phyloP scores from a whole-genome alignment of 2,329 filamentous ascomycete genomes.

The Ophiosphaerella korrae region DNA sequence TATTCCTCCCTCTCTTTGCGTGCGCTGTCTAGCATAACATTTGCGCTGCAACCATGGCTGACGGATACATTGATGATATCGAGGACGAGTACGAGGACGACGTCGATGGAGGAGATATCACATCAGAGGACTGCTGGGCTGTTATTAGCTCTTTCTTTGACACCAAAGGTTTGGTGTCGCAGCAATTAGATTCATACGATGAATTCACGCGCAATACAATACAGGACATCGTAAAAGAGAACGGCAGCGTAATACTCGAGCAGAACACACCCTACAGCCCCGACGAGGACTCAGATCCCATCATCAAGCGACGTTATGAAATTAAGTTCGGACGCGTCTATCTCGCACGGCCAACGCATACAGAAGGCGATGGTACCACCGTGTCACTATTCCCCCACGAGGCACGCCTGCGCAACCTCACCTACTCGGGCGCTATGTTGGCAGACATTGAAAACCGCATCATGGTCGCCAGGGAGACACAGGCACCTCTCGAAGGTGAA shows the following conservation, averaged over 20 bases:
- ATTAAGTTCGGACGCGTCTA: slow-evolving; percentile 92
- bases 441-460: slow-evolving; percentile 86
- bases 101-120: slow-evolving; percentile 71
- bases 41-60: slow-evolving; percentile 53
- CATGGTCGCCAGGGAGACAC: slow-evolving; percentile 78
- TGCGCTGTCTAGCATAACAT: slow-evolving; percentile 2
- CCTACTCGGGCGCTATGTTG: slow-evolving; percentile 91
- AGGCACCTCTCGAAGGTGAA: slow-evolving; percentile 68
- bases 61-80: slow-evolving; percentile 65
- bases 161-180: slow-evolving; percentile 90
- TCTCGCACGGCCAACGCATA: slow-evolving; percentile 87
- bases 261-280: slow-evolving; percentile 81
- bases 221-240: slow-evolving; percentile 91
- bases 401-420: slow-evolving; percentile 91
- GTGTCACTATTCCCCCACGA: slow-evolving; percentile 90
- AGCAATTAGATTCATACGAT: slow-evolving; percentile 98
- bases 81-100: slow-evolving; percentile 66
- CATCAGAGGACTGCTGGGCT: slow-evolving; percentile 96
- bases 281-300: slow-evolving; percentile 70
- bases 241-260: slow-evolving; percentile 89
- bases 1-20: slow-evolving; percentile 7
- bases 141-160: slow-evolving; percentile 98
- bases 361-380: slow-evolving; percentile 88
- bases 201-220: slow-evolving; percentile 95
- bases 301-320: slow-evolving; percentile 89